These are phyloP conservation scores for Pseudocercospora pini-densiflorae DNA, from an alignment of 2,329 filamentous ascomycete species.

Conservation along the genomic window DNA sequence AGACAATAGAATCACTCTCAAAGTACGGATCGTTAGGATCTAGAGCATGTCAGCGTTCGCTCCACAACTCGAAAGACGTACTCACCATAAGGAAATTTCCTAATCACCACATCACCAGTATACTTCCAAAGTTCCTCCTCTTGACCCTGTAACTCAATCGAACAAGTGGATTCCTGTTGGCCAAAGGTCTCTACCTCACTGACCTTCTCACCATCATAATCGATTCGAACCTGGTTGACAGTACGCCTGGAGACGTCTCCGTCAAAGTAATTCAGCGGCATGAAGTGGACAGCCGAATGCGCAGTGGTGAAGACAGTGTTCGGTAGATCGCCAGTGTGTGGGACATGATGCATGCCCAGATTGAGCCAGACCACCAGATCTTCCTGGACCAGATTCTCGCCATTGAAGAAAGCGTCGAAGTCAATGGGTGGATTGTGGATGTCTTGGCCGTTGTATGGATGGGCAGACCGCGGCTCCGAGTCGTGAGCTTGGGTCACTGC, in stretches of 20 bases:
- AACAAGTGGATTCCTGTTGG: slow-evolving; percentile 37
- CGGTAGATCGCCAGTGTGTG: slow-evolving; percentile 58
- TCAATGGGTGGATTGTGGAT: slow-evolving; percentile 50
- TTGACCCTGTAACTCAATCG: slow-evolving; percentile 35
- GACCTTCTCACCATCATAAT: slow-evolving; percentile 41
- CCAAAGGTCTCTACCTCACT: slow-evolving; percentile 41
- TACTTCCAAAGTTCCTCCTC: slow-evolving; percentile 38
- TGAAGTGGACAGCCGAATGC: slow-evolving; percentile 50
- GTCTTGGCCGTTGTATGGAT: slow-evolving; percentile 43
- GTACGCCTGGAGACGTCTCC: slow-evolving; percentile 47
- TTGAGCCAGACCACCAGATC: slow-evolving; percentile 60
- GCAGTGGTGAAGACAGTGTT: slow-evolving; percentile 58
- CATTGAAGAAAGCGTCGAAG: slow-evolving; percentile 51
- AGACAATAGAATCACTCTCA: slow-evolving; percentile 7
- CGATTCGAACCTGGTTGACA: slow-evolving; percentile 48
- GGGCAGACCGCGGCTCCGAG: slow-evolving; percentile 46
- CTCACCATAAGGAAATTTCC: slow-evolving; percentile 45
- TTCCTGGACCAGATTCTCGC: slow-evolving; percentile 49
- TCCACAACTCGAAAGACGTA: not conserved
- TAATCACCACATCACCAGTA: slow-evolving; percentile 42
- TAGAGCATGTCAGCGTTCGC: not conserved
- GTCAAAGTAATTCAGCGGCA: slow-evolving; percentile 49
- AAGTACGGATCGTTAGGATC: not conserved
- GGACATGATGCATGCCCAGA: slow-evolving; percentile 63
- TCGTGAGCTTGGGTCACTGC: slow-evolving; percentile 53